Evolutionary conservation across 2,329 filamentous ascomycete species (phyloP), one percentile per base, ranked within the genome.

Genomic region (Blastomyces percursus): DNA sequence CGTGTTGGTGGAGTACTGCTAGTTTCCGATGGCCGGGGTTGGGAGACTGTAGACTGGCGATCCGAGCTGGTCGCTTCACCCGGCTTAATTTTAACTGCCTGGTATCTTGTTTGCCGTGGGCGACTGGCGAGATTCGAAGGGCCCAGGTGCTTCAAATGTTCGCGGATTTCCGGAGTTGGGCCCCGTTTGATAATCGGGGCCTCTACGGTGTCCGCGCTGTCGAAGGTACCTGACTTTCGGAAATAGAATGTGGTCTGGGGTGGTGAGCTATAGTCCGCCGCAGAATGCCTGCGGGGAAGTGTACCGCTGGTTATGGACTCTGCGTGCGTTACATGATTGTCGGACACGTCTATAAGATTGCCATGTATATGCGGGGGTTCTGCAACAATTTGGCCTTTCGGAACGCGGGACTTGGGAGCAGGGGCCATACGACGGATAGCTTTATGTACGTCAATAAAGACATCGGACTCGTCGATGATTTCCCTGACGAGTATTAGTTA

Each of bases 401-500:
- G 82, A n/a, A 85, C 82, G 62, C 88, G 84, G 54, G 86, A 86
- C 71, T 90, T 88, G 1, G 93, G 93, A 1, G 92, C 91, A 0
- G 91, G 91, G 24, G 88, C 85, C 70, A 95, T 84, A 60, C 94
- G 89, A 63, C 94, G 86, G 68, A 99, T 96, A 27, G 94, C 94
- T 78, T 97, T 97, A 80, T 97, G 94, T 1, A 99, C 91, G 74
- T 99, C 94, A 66, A 99, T 88, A 71, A 96, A 99, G 12, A 99
- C 94, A 75, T 99, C 94, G 0, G 93, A 97, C 75, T 99, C 94
- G 73, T 99, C 94, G 66, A 99, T 95, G 67, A 97, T 99, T 82
- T 99, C 94, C 80, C 89, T 92, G 70, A 76, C 61, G 72, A 42
- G 65, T 58, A 44, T 14, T 16, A 51, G 38, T 40, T 57, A 27